phyloP scores from a whole-genome alignment of 768 basidiomycete species.

The Clavulina sp. region DNA sequence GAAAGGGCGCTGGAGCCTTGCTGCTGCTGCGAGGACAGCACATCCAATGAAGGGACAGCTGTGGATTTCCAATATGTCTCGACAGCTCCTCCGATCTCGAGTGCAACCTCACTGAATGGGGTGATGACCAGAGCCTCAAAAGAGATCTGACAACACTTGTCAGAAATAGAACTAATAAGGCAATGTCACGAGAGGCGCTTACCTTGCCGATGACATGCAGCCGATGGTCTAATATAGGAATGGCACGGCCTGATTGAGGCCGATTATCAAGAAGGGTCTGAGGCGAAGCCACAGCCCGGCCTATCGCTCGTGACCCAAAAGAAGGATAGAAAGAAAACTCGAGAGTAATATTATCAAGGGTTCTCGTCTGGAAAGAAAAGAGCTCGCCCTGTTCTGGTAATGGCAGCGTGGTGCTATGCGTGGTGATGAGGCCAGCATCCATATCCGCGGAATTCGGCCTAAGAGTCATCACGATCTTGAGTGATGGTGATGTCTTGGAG shows the following conservation, averaged over 20 bases:
- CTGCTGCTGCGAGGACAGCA: too few species aligned
- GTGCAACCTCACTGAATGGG: slow-evolving; percentile 79
- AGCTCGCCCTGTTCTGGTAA: slow-evolving; percentile 47
- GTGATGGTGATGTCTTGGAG: slow-evolving; percentile 34
- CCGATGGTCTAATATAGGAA: slow-evolving; percentile 83
- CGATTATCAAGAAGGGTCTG: slow-evolving; percentile 44
- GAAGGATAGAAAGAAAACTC: slow-evolving; percentile 95
- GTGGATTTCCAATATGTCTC: slow-evolving; percentile 99
- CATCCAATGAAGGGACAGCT: slow-evolving; percentile 28
- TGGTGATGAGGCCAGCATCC: slow-evolving; percentile 44
- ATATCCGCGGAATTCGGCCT: slow-evolving; percentile 27
- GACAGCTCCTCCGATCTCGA: slow-evolving; percentile 85
- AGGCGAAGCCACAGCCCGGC: slow-evolving; percentile 74
- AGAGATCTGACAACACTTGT: slow-evolving; percentile 37
- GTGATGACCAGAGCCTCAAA: slow-evolving; percentile 78
- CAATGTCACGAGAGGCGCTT: slow-evolving; percentile 12
- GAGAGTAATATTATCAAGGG: slow-evolving; percentile 52
- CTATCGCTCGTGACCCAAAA: slow-evolving; percentile 93
- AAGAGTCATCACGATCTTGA: slow-evolving; percentile 92
- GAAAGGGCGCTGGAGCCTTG: neutral
- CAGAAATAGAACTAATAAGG: neutral
- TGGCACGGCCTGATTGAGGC: slow-evolving; percentile 14
- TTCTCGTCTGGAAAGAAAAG: slow-evolving; percentile 75
- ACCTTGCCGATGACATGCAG: slow-evolving; percentile 91
- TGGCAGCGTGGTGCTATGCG: slow-evolving; percentile 80